These are phyloP conservation scores for Colletotrichum siamense DNA, from an alignment of 2,329 filamentous ascomycete species.

Conservation along the genomic window DNA sequence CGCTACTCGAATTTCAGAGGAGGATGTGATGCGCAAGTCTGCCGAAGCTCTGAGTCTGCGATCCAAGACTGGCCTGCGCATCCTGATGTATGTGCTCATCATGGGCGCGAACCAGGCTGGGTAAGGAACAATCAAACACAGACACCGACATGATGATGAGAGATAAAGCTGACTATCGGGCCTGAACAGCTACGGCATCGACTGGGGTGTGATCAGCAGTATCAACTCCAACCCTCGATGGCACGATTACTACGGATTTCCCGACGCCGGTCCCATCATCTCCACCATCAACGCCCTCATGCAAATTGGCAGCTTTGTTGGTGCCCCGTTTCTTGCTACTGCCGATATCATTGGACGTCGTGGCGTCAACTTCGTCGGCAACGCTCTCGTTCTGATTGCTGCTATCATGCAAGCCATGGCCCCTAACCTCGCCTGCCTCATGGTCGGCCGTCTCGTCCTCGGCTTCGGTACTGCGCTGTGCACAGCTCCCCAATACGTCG, in stretches of 20 bases:
- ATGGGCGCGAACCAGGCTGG: conserved; percentile 53
- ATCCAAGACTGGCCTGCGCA: conserved; percentile 44
- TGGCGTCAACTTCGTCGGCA: conserved; percentile 52
- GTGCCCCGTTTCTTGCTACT: conserved; percentile 54
- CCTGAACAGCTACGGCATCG: conserved; percentile 41
- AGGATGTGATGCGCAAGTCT: conserved; percentile 47
- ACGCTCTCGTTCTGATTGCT: conserved; percentile 47
- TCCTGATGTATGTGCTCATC: conserved; percentile 47
- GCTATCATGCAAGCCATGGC: conserved; percentile 45
- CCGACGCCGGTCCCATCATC: conserved; percentile 40
- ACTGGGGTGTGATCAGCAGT: conserved; percentile 53
- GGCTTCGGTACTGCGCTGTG: conserved; percentile 51
- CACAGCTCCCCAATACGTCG: conserved; percentile 32
- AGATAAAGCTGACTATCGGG: neutral
- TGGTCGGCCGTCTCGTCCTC: conserved; percentile 59
- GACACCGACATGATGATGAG: rapidly evolving
- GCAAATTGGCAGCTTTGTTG: conserved; percentile 50
- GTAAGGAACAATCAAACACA: neutral
- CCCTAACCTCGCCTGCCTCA: conserved; percentile 42
- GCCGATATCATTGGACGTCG: conserved; percentile 58
- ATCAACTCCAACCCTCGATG: conserved; percentile 48
- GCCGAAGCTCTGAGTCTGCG: conserved; percentile 42
- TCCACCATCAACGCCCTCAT: conserved; percentile 52
- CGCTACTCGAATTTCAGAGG: conserved; percentile 49
- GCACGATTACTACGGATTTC: conserved; percentile 50